Conservation (phyloP, 345 rosid genomes). For the Syzygium grande region DNA sequence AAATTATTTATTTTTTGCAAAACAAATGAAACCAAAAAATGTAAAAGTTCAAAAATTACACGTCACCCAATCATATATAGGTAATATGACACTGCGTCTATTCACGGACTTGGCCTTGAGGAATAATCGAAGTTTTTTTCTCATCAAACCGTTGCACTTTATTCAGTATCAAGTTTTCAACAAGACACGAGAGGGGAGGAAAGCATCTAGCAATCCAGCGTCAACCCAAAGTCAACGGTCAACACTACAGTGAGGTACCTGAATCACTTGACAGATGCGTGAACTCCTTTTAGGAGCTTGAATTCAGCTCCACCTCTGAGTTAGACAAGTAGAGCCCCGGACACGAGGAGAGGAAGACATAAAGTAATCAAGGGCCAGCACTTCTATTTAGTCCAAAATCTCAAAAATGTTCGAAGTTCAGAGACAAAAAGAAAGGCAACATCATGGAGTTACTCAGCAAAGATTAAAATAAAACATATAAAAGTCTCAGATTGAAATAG, state of each 20-base stretch:
- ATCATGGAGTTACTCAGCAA: not conserved
- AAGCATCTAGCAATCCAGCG: not conserved
- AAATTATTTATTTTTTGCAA: not conserved
- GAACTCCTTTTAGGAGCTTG: not conserved
- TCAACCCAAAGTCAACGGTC: not conserved
- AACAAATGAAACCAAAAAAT: not conserved
- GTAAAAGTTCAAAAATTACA: too few relatives aligned
- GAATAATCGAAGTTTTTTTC: not conserved
- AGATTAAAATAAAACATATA: not conserved
- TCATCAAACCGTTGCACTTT: not conserved
- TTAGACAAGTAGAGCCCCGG: not conserved
- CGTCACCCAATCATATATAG: too few relatives aligned
- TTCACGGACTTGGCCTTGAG: not conserved
- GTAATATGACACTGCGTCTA: too few relatives aligned
- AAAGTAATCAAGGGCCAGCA: not conserved
- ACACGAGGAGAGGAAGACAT: not conserved
- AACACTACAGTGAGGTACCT: not conserved
- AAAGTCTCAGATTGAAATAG: not conserved
- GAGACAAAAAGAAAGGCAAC: not conserved
- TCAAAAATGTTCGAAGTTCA: not conserved
- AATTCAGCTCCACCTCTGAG: not conserved
- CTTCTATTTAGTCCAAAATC: not conserved
- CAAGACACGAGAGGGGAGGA: not conserved
- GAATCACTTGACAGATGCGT: not conserved
- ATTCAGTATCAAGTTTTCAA: not conserved